A percentile compares a stretch with the other conserved stretches of the same genome.
phyloP scores from a whole-genome alignment of 352 stramenopile genomes.

The Phytopythium ostracodes region DNA sequence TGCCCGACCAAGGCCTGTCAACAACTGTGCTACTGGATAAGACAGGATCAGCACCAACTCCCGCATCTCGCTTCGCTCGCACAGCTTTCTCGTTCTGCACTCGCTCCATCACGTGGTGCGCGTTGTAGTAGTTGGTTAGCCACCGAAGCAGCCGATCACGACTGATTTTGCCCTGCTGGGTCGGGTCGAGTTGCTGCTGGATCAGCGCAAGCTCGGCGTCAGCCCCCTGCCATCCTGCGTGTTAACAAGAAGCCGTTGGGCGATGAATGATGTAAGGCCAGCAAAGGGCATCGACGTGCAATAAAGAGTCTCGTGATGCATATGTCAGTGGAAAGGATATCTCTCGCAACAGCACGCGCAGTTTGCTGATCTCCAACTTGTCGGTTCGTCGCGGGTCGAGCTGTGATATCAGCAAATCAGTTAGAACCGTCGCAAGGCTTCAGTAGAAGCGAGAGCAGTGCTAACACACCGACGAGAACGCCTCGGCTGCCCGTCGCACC shows the following conservation, averaged over 20 bases:
- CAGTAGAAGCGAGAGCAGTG: neutral
- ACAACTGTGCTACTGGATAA: no score
- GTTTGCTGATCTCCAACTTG: conserved; percentile 38
- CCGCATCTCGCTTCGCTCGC: neutral
- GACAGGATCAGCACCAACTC: neutral
- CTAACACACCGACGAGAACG: conserved; percentile 31
- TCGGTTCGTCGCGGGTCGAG: conserved; percentile 35
- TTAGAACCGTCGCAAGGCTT: neutral
- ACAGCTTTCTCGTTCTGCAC: conserved; percentile 2
- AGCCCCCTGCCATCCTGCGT: conserved; percentile 49
- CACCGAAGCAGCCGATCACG: conserved; percentile 36
- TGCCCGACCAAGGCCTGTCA: neutral
- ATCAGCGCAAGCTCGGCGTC: conserved; percentile 33
- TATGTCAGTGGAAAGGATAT: conserved; percentile 43
- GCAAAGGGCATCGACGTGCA: neutral
- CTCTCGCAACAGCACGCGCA: conserved; percentile 39
- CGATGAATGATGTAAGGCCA: conserved; percentile 25
- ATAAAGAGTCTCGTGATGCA: neutral
- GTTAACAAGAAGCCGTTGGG: neutral
- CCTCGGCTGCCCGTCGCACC: conserved; percentile 47
- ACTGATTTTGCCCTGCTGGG: conserved; percentile 30
- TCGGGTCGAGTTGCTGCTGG: conserved; percentile 53
- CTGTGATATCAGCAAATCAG: conserved; percentile 10
- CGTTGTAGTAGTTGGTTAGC: conserved; percentile 35
- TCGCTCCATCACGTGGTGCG: conserved; percentile 22